Evolutionary conservation across 371 early-diverging fungal genomes (phyloP).

Genomic region (Lichtheimia corymbifera): DNA sequence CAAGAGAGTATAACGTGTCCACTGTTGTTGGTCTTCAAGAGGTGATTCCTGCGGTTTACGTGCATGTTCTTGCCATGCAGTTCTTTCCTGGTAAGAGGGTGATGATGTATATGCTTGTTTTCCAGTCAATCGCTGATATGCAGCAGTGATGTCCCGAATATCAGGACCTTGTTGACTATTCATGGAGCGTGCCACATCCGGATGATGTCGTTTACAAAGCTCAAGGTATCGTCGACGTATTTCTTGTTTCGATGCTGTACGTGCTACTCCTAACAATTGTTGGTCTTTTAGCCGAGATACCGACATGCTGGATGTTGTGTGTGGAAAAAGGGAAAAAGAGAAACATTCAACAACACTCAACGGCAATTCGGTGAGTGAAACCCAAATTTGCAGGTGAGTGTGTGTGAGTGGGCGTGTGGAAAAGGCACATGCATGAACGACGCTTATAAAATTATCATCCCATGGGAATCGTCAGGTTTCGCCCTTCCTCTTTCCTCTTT

Average conservation of each 20-base stretch:
- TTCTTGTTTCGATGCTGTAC: conserved; percentile 13
- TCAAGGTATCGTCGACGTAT: conserved; percentile 13
- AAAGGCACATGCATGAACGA: neutral
- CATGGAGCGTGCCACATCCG: conserved; percentile 10
- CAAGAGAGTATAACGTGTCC: conserved; percentile 8
- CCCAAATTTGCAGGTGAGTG: neutral
- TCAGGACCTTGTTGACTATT: neutral
- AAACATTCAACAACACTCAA: neutral
- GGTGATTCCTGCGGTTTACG: conserved; percentile 1
- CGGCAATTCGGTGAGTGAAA: neutral
- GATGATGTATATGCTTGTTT: neutral
- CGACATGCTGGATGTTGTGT: neutral
- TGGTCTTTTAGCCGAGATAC: conserved; percentile 14
- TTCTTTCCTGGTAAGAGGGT: neutral
- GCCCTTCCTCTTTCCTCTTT: neutral
- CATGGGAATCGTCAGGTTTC: conserved; percentile 5
- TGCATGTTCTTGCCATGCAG: conserved; percentile 3
- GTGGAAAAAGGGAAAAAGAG: conserved; percentile 10
- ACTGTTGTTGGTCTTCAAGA: conserved; percentile 9
- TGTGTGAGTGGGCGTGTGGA: neutral
- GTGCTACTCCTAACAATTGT: conserved; percentile 14
- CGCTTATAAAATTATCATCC: neutral
- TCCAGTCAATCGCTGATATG: conserved; percentile 12
- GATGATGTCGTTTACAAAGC: conserved; percentile 19
- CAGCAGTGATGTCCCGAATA: conserved; percentile 18